Evolutionary conservation across 148 eudicot species (phyloP).

Genomic region (Amaranthus palmeri): DNA sequence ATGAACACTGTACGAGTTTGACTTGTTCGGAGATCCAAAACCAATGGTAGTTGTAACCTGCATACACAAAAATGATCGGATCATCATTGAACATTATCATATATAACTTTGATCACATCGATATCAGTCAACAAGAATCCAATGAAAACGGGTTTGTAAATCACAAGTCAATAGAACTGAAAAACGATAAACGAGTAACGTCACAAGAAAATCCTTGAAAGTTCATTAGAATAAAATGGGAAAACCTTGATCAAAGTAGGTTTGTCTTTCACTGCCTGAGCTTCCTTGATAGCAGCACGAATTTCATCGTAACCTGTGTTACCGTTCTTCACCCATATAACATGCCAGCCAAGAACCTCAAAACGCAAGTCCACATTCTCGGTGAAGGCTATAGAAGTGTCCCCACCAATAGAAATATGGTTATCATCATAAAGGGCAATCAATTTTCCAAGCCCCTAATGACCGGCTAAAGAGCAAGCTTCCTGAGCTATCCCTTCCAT

Average conservation of each 20-base stretch:
- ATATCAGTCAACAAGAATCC: neutral
- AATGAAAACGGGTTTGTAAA: neutral
- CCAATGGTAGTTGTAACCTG: conserved; percentile 71
- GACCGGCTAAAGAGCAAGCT: conserved; percentile 69
- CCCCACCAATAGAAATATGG: conserved; percentile 64
- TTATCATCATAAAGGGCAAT: conserved; percentile 66
- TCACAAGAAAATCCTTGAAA: conserved; percentile 11
- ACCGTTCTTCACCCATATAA: conserved; percentile 67
- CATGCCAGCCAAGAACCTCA: conserved; percentile 68
- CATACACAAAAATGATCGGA: conserved; percentile 7
- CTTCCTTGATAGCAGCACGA: conserved; percentile 69
- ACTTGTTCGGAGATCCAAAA: conserved; percentile 69
- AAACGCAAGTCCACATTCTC: conserved; percentile 52
- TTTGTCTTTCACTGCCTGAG: too few species aligned
- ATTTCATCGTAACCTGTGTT: conserved; percentile 60
- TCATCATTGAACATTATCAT: neutral
- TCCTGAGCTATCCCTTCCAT: conserved; percentile 69
- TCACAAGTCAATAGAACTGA: too few species aligned
- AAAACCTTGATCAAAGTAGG: conserved; percentile 62
- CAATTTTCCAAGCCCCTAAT: conserved; percentile 67
- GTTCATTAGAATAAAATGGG: neutral
- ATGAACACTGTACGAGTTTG: conserved; percentile 62
- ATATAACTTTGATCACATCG: too few species aligned
- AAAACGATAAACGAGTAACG: too few species aligned
- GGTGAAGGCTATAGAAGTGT: conserved; percentile 62